Percentiles rank a stretch among this genome's conserved stretches.
phyloP scores from a whole-genome alignment of 2,329 filamentous ascomycete genomes.

The Fusarium cyanostomum region DNA sequence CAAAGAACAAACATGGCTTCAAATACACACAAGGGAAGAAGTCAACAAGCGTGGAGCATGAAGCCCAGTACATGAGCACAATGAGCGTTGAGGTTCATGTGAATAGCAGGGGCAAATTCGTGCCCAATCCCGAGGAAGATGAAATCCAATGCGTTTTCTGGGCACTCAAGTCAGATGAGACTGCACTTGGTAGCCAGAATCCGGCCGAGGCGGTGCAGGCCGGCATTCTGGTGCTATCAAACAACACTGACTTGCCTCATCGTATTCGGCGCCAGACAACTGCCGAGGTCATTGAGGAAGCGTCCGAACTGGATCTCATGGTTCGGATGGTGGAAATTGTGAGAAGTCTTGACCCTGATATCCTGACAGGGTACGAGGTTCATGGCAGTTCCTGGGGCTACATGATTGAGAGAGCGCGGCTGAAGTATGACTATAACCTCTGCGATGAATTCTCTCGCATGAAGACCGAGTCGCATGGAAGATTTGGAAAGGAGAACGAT shows the following conservation, averaged over 20 bases:
- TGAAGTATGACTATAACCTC: conserved; percentile 89
- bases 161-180: conserved; percentile 82
- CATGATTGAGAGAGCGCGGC: conserved; percentile 85
- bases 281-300: conserved; percentile 76
- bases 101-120: conserved; percentile 81
- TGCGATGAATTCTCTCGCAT: conserved; percentile 92
- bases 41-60: conserved; percentile 80
- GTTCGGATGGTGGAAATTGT: conserved; percentile 89
- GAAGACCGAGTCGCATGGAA: conserved; percentile 82
- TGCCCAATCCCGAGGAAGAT: conserved; percentile 91
- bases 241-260: conserved; percentile 65
- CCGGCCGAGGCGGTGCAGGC: conserved; percentile 62
- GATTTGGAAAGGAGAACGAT: conserved; percentile 86
- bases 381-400: conserved; percentile 96
- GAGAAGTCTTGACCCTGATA: conserved; percentile 84
- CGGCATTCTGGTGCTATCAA: conserved; percentile 78
- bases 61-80: conserved; percentile 93
- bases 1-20: conserved; percentile 81
- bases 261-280: conserved; percentile 70
- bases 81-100: conserved; percentile 95
- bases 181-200: conserved; percentile 58
- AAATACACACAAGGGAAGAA: conserved; percentile 83
- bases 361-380: conserved; percentile 94
- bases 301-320: conserved; percentile 84
- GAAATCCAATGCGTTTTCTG: conserved; percentile 91